Base-by-base conservation (phyloP, 2,329 filamentous ascomycete genomes). In the Nothophaeocryptopus gaeumannii region DNA sequence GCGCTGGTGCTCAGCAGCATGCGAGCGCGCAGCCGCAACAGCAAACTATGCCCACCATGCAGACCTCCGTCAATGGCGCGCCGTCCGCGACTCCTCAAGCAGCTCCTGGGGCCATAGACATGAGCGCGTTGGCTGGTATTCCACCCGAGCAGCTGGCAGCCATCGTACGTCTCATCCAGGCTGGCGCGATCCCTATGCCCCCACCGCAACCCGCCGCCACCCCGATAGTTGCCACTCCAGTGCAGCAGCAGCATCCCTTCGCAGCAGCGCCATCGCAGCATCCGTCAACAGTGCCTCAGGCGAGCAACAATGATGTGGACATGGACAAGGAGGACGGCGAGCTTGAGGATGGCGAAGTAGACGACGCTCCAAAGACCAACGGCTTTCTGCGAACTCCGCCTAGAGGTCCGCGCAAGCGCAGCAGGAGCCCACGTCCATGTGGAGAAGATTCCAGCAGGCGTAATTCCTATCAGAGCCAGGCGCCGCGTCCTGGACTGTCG, bases 311-410 rank as follows among this genome's bases (percentile, higher is more conserved):
- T 32, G 54, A 54, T 48, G 43, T 67, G 41, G 66, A 74, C 39
- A 67, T 67, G 47, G 76, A 79, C 49, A 72, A 72, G 48, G 88
- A 93, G 62, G 88, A 95, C 61, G 88, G 86, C 12, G 89, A 95
- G 66, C 67, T 93, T 55, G 88, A 92, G 60, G 86, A 89, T 60
- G 80, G 77, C 13, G 83, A 85, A 59, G 75, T 78, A 41, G 44
- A 54, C 16, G 56, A 50, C 2, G 42, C 32, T 9, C 43, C 46
- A 15, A 43, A 41, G 29, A 30, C 49, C 32, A 56, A 56, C 7
- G 58, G 58, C 11, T 63, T 62, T 40, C 52, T 63, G 12, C 58
- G 52, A 13, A 58, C 61, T 16, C 61, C 60, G 8, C 63, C 63
- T 2, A 65, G 58, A 29, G 61, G 62, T 10, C 62, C 63, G 12